Evolutionary conservation across 352 stramenopile genomes (phyloP).

Genomic region (Globisporangium cylindrosporum): DNA sequence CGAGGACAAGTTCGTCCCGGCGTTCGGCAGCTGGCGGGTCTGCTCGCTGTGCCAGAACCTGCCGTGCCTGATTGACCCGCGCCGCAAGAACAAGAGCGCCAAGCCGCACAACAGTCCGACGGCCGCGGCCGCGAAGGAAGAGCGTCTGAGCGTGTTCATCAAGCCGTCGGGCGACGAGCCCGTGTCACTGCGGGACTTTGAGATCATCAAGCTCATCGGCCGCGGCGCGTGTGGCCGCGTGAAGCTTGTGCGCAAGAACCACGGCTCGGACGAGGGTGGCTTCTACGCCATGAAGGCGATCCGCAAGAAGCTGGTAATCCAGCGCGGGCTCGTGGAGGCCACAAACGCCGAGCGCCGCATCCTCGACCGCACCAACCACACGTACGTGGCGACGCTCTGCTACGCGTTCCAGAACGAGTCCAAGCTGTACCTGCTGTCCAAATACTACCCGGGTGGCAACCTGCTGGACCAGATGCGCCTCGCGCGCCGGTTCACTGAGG

Average conservation of each 20-base stretch:
- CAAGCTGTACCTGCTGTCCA: constrained; percentile 89
- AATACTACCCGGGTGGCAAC: constrained; percentile 97
- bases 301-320: constrained; percentile 86
- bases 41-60: constrained; percentile 77
- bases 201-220: constrained; percentile 97
- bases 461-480: constrained; percentile 91
- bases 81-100: constrained; percentile 66
- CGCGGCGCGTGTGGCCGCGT: constrained; percentile 89
- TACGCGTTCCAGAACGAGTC: constrained; percentile 90
- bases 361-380: constrained; percentile 92
- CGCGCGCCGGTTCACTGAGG: constrained; percentile 90
- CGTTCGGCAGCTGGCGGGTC: constrained; percentile 74
- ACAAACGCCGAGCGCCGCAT: constrained; percentile 90
- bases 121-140: constrained; percentile 29
- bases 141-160: constrained; percentile 78
- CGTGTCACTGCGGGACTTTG: constrained; percentile 89
- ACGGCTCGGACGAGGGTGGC: constrained; percentile 71
- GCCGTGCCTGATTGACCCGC: constrained; percentile 77
- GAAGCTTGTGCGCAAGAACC: constrained; percentile 87
- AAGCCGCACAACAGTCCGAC: constrained; percentile 63
- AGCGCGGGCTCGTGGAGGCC: constrained; percentile 85
- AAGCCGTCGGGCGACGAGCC: constrained; percentile 53
- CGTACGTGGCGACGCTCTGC: constrained; percentile 95
- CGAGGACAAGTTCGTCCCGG: constrained; percentile 82
- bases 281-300: constrained; percentile 89